Conservation (phyloP, 352 stramenopile species). For the Phytophthora idaei region DNA sequence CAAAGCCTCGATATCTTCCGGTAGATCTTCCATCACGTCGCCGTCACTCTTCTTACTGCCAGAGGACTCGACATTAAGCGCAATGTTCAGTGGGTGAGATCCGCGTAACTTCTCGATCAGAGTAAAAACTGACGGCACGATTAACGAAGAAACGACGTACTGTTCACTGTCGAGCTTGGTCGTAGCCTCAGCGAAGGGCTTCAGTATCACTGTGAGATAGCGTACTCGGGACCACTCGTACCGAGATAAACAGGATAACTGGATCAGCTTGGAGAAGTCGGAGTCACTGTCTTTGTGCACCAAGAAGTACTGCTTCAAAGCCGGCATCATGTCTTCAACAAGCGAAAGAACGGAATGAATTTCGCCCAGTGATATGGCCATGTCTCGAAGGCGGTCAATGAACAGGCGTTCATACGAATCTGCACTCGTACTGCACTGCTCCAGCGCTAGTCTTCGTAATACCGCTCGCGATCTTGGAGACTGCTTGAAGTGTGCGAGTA, state of each 20-base stretch:
- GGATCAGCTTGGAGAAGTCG: conserved; percentile 74
- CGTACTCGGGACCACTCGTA: conserved; percentile 75
- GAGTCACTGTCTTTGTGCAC: conserved; percentile 60
- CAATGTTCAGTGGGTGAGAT: conserved; percentile 9
- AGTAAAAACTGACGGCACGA: conserved; percentile 74
- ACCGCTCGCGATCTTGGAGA: conserved; percentile 48
- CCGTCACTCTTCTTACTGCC: conserved; percentile 22
- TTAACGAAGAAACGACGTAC: conserved; percentile 66
- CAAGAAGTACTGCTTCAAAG: conserved; percentile 67
- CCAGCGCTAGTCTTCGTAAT: conserved; percentile 51
- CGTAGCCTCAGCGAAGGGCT: conserved; percentile 69
- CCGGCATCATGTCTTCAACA: conserved; percentile 57
- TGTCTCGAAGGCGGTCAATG: conserved; percentile 41
- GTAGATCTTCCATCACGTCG: conserved; percentile 37
- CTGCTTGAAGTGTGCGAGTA: conserved; percentile 75
- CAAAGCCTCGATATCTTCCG: conserved; percentile 72
- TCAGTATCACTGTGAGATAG: conserved; percentile 66
- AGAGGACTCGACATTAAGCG: conserved; percentile 2
- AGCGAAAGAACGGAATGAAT: conserved; percentile 61
- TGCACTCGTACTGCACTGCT: conserved; percentile 49
- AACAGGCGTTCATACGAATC: conserved; percentile 55
- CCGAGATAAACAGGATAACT: conserved; percentile 62
- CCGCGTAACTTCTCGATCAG: conserved; percentile 69
- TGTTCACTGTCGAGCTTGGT: conserved; percentile 63
- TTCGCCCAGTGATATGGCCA: conserved; percentile 47